Evolutionary conservation across 2,329 filamentous ascomycete genomes (phyloP), one percentile per base, ranked within the genome.

Genomic region (Aspergillus amoenus): DNA sequence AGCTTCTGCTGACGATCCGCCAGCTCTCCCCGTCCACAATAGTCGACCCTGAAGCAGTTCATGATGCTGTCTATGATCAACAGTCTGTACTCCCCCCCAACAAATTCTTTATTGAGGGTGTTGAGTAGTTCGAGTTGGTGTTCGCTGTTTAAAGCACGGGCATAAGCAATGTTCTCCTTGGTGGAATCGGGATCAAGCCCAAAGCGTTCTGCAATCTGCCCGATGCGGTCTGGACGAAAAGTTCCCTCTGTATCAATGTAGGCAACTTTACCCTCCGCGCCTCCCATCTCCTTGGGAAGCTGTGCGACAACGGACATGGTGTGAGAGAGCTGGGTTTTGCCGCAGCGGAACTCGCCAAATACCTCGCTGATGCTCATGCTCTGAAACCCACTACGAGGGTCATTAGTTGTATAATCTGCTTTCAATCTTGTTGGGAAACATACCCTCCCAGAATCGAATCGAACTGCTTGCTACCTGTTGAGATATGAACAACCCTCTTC

Each of bases 1-100:
- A 89, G 77, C 66, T 87, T 88, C 72, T 88, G 84, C 71, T 89
- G 87, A 27, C 87, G 81, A 63, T 89, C 87, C 18, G 84, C 84
- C 56, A 89, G 78, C 68, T 89, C 87, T 17, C 85, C 87, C 54
- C 87, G 83, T 7, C 87, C 87, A 64, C 79, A 81, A 64, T 83
- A 89, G 71, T 89, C 87, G 44, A 86, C 85, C 34, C 87, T 82
- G 66, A 88, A 89, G 55, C 86, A 82, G 46, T 86, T 84, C 82
- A 88, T 88, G 66, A 89, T 86, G 65, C 85, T 88, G 73, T 89
- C 87, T 65, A 89, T 83, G 61, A 89, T 81, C 50, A 89, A 77
- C 51, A 89, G 80, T 27, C 86, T 82, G 65, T 86, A 89, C 63
- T 87, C 82, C 42, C 86, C 85, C 8, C 78, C 80, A 12, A 82